Evolutionary conservation across 164 flowering plant species (phyloP).

Genomic region (Piper betle): DNA sequence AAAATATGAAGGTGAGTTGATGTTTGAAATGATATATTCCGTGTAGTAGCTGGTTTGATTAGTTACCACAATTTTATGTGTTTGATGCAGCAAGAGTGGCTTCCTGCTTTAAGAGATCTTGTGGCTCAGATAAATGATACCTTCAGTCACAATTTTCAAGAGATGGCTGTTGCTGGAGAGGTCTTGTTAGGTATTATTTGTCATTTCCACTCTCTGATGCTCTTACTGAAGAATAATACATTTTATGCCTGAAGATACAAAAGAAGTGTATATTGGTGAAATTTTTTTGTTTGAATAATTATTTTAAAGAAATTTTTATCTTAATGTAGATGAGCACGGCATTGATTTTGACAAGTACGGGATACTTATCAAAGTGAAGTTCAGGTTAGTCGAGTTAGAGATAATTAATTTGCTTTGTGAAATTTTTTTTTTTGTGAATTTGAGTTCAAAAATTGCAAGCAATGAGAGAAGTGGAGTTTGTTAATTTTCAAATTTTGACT

Average conservation of each 20-base stretch:
- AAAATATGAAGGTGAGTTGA: conserved; percentile 45
- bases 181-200: conserved; percentile 54
- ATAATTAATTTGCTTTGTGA: not conserved
- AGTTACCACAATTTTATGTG: not conserved
- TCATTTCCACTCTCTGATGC: not conserved
- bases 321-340: conserved; percentile 67
- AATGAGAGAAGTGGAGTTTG: too few species aligned
- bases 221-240: not conserved
- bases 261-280: not conserved
- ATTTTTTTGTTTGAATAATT: not conserved
- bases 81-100: conserved; percentile 65
- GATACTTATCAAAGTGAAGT: conserved; percentile 90
- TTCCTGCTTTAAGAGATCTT: conserved; percentile 73
- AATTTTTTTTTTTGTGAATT: not conserved
- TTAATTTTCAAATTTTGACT: too few species aligned
- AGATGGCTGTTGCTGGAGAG: conserved; percentile 99
- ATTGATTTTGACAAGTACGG: conserved; percentile 78
- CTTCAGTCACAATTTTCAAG: conserved; percentile 76
- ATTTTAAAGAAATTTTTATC: conserved; percentile 3
- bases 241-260: too few species aligned
- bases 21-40: not conserved
- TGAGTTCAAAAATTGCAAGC: not conserved
- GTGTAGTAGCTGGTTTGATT: not conserved
- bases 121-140: conserved; percentile 76
- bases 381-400: conserved; percentile 40